phyloP scores from a whole-genome alignment of 2,329 filamentous ascomycete species.

The Tolypocladium tropicale region DNA sequence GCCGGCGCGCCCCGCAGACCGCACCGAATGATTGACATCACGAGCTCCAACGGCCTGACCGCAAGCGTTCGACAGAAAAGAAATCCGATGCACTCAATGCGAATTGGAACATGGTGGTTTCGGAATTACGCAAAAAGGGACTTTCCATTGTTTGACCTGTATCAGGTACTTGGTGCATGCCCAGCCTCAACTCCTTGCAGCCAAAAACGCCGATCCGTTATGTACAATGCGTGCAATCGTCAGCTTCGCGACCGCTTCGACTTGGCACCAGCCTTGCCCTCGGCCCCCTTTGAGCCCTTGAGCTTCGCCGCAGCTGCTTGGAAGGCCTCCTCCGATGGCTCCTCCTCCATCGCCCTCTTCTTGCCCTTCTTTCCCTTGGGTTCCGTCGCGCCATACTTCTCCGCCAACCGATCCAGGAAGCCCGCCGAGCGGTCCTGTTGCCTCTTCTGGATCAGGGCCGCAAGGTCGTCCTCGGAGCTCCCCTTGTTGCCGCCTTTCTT shows the following conservation, averaged over 20 bases:
- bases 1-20: neutral
- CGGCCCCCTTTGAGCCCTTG: conserved; percentile 13
- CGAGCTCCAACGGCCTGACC: neutral
- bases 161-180: neutral
- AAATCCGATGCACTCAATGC: neutral
- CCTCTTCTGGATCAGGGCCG: conserved; percentile 64
- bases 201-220: neutral
- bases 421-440: conserved; percentile 50
- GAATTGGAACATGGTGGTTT: neutral
- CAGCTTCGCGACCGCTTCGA: neutral
- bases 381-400: conserved; percentile 53
- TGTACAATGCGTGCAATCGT: neutral
- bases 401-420: conserved; percentile 66
- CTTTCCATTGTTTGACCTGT: neutral
- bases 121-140: neutral
- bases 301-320: conserved; percentile 44
- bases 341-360: conserved; percentile 48
- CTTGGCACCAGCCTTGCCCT: neutral
- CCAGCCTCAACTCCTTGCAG: neutral
- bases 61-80: neutral
- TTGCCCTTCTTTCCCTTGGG: conserved; percentile 40
- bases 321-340: conserved; percentile 52
- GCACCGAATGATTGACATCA: neutral
- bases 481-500: conserved; percentile 30
- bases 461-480: conserved; percentile 44